Conservation (phyloP, 441 rosid genomes). For the Euphorbia corollata region DNA sequence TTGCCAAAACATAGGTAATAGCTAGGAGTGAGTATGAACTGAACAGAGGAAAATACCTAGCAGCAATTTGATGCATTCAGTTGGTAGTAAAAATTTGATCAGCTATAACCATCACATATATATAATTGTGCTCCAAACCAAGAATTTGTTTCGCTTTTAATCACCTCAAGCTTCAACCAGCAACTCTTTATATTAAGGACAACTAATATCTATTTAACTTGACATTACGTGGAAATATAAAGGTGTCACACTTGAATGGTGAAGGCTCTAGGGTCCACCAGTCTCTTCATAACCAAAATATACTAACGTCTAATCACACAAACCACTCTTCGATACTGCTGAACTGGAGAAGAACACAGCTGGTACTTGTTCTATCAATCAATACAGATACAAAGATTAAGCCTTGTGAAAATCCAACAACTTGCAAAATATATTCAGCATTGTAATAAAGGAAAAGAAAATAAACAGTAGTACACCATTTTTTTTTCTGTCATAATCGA, state of each 20-base stretch:
- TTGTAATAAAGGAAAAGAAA: constrained; percentile 3
- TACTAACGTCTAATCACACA: background rate
- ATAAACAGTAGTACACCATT: background rate
- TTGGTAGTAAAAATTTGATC: background rate
- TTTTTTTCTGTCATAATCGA: background rate
- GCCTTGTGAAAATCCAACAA: background rate
- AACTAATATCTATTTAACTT: background rate
- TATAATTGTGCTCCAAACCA: background rate
- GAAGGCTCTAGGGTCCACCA: background rate
- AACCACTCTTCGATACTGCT: background rate
- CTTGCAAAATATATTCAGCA: constrained; percentile 6
- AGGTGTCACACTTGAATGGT: background rate
- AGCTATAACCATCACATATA: constrained; percentile 2
- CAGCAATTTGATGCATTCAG: background rate
- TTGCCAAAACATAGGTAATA: constrained; percentile 16
- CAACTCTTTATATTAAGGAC: background rate
- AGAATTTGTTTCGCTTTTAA: background rate
- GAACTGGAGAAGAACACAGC: background rate
- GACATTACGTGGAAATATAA: background rate
- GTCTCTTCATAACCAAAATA: background rate
- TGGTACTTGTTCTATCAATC: background rate
- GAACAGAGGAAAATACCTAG: background rate
- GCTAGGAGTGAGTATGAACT: constrained; percentile 2
- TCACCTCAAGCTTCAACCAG: background rate
- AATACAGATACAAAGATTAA: background rate